These are phyloP conservation scores for Macrophomina pseudophaseolina DNA, from an alignment of 2,329 filamentous ascomycete species.

Conservation along the genomic window DNA sequence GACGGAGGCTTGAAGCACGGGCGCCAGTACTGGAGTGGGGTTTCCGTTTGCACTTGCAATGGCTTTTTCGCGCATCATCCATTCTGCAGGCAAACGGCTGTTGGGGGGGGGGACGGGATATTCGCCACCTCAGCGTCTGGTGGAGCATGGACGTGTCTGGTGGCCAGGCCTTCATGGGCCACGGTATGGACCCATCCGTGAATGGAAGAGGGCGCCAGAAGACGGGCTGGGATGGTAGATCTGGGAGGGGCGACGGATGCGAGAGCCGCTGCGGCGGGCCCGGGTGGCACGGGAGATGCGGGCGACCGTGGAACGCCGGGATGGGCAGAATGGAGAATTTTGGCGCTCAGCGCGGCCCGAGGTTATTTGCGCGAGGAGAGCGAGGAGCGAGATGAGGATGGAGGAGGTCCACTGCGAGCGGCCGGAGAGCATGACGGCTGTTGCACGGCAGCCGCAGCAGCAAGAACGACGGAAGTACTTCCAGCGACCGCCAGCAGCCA, in stretches of 20 bases:
- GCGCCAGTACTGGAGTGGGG: not conserved
- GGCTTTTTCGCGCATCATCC: not conserved
- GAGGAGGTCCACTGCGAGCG: constrained; percentile 1
- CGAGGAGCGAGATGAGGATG: not conserved
- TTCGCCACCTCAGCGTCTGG: not conserved
- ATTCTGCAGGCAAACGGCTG: not conserved
- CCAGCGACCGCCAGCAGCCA: not conserved
- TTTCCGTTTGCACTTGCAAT: not conserved
- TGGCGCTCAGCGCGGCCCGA: constrained; percentile 2
- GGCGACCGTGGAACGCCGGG: not conserved
- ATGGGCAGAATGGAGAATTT: too few relatives aligned
- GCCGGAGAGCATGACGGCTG: not conserved
- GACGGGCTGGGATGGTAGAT: not conserved
- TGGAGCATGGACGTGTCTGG: too few relatives aligned
- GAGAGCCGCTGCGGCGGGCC: not conserved
- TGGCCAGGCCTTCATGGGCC: not conserved
- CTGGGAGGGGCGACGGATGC: not conserved
- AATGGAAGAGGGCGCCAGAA: too few relatives aligned
- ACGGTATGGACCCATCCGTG: not conserved
- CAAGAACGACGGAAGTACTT: not conserved
- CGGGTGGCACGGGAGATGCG: not conserved
- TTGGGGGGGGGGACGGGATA: not conserved
- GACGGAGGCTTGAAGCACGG: not conserved
- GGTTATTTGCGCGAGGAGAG: not conserved
- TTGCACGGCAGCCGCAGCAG: constrained; percentile 5